Evolutionary conservation across 2,329 filamentous ascomycete species (phyloP).

Genomic region (Phaeomoniella chlamydospora): DNA sequence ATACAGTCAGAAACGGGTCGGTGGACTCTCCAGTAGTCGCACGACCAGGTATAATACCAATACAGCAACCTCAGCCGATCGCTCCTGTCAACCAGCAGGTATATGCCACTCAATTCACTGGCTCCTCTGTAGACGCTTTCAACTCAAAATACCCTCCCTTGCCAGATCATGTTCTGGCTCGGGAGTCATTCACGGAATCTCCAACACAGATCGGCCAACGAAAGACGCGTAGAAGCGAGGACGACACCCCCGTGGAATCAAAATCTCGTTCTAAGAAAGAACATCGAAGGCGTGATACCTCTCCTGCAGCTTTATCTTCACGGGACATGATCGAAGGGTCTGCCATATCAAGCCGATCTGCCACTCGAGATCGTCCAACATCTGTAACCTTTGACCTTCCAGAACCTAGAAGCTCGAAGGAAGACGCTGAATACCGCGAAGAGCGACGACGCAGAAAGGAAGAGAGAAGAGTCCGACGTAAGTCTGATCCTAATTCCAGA

Average conservation of each 20-base stretch:
- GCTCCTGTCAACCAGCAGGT: slow-evolving; percentile 56
- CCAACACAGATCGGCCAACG: not conserved
- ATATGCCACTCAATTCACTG: slow-evolving; percentile 33
- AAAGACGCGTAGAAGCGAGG: slow-evolving; percentile 1
- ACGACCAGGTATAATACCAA: slow-evolving; percentile 46
- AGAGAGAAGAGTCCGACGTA: slow-evolving; percentile 10
- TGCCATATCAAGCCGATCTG: slow-evolving; percentile 17
- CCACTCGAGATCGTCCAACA: slow-evolving; percentile 21
- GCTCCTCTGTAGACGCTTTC: slow-evolving; percentile 1
- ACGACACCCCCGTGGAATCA: not conserved
- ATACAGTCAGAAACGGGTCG: slow-evolving; percentile 37
- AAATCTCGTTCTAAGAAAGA: slow-evolving; percentile 5
- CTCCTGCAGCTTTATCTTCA: slow-evolving; percentile 23
- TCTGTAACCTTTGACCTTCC: slow-evolving; percentile 44
- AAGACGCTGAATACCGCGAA: slow-evolving; percentile 16
- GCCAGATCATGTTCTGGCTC: slow-evolving; percentile 1
- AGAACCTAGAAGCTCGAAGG: slow-evolving; percentile 38
- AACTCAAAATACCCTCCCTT: not conserved
- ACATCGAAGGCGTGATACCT: slow-evolving; percentile 30
- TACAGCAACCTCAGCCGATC: slow-evolving; percentile 78
- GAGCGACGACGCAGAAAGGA: slow-evolving; percentile 14
- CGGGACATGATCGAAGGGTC: slow-evolving; percentile 10
- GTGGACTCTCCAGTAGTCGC: slow-evolving; percentile 27
- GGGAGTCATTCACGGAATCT: slow-evolving; percentile 3
- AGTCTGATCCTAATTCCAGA: too few relatives aligned